Evolutionary conservation across 2,329 filamentous ascomycete genomes (phyloP).

Genomic region (Chaetoscypha palmicola): DNA sequence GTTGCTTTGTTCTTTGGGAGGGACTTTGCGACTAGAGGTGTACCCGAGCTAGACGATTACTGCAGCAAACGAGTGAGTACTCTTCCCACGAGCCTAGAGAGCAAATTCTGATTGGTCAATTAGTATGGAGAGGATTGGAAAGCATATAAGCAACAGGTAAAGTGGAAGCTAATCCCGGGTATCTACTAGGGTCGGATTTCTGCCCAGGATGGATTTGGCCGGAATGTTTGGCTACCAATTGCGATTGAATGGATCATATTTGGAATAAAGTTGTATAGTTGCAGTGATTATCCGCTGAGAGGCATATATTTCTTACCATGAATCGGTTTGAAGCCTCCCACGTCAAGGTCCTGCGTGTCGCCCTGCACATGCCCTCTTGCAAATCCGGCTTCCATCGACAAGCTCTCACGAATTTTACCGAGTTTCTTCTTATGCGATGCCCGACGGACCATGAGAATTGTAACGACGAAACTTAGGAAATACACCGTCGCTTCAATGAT

Average conservation of each 20-base stretch:
- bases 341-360: conserved; percentile 8
- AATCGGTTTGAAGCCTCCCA: neutral
- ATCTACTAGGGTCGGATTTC: conserved; percentile 1
- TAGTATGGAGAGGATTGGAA: conserved; percentile 36
- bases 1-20: conserved; percentile 36
- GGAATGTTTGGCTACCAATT: too few relatives aligned
- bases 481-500: conserved; percentile 16
- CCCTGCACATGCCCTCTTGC: neutral
- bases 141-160: conserved; percentile 32
- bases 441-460: conserved; percentile 11
- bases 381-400: conserved; percentile 9
- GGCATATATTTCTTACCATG: conserved; percentile 12
- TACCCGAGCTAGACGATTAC: conserved; percentile 44
- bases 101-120: neutral
- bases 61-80: conserved; percentile 35
- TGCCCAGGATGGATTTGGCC: too few relatives aligned
- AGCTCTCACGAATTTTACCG: conserved; percentile 10
- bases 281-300: too few relatives aligned
- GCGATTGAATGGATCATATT: neutral
- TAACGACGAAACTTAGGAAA: conserved; percentile 15
- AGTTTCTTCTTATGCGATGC: conserved; percentile 16
- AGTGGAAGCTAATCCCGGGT: neutral
- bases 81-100: neutral
- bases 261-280: too few relatives aligned
- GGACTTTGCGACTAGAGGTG: conserved; percentile 38